Evolutionary conservation across 768 basidiomycete genomes (phyloP), one percentile per base, ranked within the genome.

Genomic region (Collybiopsis confluens): DNA sequence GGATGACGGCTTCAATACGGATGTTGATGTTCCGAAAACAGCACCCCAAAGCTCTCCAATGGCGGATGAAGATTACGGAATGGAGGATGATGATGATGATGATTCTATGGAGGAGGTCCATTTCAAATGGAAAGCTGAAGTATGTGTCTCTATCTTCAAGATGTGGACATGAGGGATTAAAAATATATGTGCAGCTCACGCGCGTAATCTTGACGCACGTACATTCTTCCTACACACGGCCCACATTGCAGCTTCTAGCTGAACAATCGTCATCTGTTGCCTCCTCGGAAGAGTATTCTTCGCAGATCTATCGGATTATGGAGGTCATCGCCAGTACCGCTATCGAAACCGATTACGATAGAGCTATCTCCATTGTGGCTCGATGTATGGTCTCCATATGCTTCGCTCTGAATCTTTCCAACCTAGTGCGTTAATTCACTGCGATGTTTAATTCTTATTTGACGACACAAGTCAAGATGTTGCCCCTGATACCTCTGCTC

Each of bases 171-270:
- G 21, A 30, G 2, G 20, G n/a, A 11, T 11, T 48, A 35, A 48
- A 4, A 16, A 20, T 48, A 13, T 50, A 10, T 21, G 11, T 35
- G 40, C 57, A 90, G 88, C 67, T 88, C 44, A 80, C 78, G 57
- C 74, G 78, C 38, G 72, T 85, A 26, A 64, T 89, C n/a, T 61
- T 88, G 50, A 80, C 78, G 0, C 88, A 90, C 64, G 69, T 70
- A 2, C 64, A 70, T 27, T 68, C 70, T 1, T 62, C 65, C 16
- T 70, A 65, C 5, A 62, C 63, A 3, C 65, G 71, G 20, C 65
- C 73, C 15, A 83, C 84, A 2, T 68, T 88, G 20, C 83, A 86
- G 56, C 58, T 73, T 18, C 72, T 88, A 23, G 65, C 85, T 47
- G 68, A 73, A 64, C 67, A 11, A 59, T 68, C 10, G 9, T 55